A percentile compares a stretch with the other conserved stretches of the same genome.
Conservation (phyloP, 306 rosid genomes). For the Abrus precatorius region DNA sequence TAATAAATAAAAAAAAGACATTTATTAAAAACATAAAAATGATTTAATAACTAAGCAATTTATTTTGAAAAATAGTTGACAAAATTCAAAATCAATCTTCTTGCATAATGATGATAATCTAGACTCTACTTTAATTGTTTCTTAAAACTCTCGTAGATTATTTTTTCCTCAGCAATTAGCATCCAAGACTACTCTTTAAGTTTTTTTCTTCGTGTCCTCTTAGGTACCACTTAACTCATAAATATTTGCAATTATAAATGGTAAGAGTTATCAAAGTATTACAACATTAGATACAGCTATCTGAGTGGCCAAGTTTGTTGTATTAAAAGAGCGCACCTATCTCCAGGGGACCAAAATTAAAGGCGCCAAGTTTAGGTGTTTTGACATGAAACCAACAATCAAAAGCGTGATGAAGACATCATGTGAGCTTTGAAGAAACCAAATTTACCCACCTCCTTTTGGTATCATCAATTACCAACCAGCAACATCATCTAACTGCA, state of each 20-base stretch:
- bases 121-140: background rate
- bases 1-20: too few relatives aligned
- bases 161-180: too few relatives aligned
- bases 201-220: background rate
- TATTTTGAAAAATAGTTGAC: background rate
- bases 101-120: constrained; percentile 7
- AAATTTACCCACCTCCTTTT: constrained; percentile 1
- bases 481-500: constrained; percentile 27
- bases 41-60: background rate
- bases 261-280: too few relatives aligned
- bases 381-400: constrained; percentile 37
- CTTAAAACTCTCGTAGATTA: too few relatives aligned
- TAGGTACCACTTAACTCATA: background rate
- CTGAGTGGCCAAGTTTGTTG: constrained; percentile 11
- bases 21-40: background rate
- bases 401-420: constrained; percentile 40
- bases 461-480: constrained; percentile 34
- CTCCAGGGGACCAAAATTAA: constrained; percentile 46
- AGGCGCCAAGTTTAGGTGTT: constrained; percentile 9
- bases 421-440: constrained; percentile 46
- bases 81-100: background rate
- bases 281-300: background rate
- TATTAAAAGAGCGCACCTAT: constrained; percentile 41
- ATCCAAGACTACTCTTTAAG: too few relatives aligned
- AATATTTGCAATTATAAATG: too few relatives aligned